These are phyloP conservation scores for Borovskyia barvae DNA, from an alignment of 208 protist species.

Conservation along the genomic window DNA sequence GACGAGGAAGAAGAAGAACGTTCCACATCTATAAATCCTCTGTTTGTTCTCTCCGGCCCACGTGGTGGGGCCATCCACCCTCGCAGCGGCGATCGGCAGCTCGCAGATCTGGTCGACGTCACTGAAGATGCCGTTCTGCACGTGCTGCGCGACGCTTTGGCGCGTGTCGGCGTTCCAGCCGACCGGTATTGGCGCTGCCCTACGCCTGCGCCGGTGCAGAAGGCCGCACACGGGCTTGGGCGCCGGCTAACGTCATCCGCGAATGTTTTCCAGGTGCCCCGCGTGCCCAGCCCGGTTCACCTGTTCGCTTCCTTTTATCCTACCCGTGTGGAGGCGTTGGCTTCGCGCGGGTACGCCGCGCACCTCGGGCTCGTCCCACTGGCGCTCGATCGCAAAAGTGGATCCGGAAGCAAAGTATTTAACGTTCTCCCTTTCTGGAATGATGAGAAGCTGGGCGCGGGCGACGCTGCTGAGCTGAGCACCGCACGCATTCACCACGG, in stretches of 20 bases:
- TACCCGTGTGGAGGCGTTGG: slow-evolving; percentile 54
- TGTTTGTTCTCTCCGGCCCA: slow-evolving; percentile 67
- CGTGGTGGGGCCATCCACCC: slow-evolving; percentile 42
- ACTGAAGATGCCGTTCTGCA: slow-evolving; percentile 36
- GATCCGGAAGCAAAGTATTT: slow-evolving; percentile 68
- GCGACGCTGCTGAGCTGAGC: not conserved
- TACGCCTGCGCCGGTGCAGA: not conserved
- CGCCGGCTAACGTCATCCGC: too few relatives aligned
- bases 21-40: slow-evolving; percentile 44
- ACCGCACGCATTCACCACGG: not conserved
- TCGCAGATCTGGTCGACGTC: slow-evolving; percentile 18
- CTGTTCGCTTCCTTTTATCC: slow-evolving; percentile 63
- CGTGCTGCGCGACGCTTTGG: slow-evolving; percentile 42
- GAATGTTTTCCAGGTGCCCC: too few relatives aligned
- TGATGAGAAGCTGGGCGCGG: not conserved
- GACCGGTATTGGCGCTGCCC: slow-evolving; percentile 68
- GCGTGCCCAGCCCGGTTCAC: slow-evolving; percentile 40
- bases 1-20: not conserved
- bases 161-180: slow-evolving; percentile 46
- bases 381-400: slow-evolving; percentile 41
- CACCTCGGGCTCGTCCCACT: slow-evolving; percentile 41
- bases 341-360: slow-evolving; percentile 39
- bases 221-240: not conserved
- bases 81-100: slow-evolving; percentile 4
- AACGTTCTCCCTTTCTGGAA: slow-evolving; percentile 44